Base-by-base conservation (phyloP, 805 yeast genomes). In the Brettanomyces bruxellensis region DNA sequence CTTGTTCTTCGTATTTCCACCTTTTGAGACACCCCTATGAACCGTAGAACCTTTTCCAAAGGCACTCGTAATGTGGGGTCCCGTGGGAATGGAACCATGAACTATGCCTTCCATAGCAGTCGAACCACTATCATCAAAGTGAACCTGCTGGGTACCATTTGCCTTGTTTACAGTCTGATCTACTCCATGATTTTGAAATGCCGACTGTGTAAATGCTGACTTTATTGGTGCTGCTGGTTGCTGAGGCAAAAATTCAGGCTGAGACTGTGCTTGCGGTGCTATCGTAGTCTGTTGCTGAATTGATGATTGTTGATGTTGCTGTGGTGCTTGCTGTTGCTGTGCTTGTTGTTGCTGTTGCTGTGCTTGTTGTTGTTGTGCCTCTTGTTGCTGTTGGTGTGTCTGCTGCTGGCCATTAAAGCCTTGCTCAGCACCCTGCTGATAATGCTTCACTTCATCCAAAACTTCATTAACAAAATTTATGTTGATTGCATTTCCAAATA, bases 401-500 rank as follows among this genome's bases (percentile, higher is more conserved):
- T 38, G 47, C n/a, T 43, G 45, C 13, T 34, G 47, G 12, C 34
- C 35, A 7, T 23, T 28, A 38, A 13, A 38, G 32, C 32, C 38
- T 48, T 43, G 43, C 28, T 47, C 56, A 23, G 41, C 50, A 38
- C 52, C 52, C 38, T 45, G 46, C 13, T 25, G 18, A 12, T 35
- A 44, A 25, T 44, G 45, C 48, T 53, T 47, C 38, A 86, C 69
- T 41, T 84, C 89, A 38, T 69, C 64, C 52, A 76, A 80, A 2
- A 84, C 75, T 24, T 72, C 68, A 45, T 74, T 72, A 13, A 84
- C 73, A 47, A 84, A 82, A 9, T 63, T 69, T 41, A 68, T 72
- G 49, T 79, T 73, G n/a, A 83, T 76, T 5, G 76, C 77, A 38
- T 76, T 73, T 45, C 82, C 83, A 50, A 83, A 79, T 44, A 84